A percentile compares a stretch with the other conserved stretches of the same genome.
Evolutionary conservation across 192 early-diverging fungal species (phyloP).

Genomic region (Geranomyces michiganensis): DNA sequence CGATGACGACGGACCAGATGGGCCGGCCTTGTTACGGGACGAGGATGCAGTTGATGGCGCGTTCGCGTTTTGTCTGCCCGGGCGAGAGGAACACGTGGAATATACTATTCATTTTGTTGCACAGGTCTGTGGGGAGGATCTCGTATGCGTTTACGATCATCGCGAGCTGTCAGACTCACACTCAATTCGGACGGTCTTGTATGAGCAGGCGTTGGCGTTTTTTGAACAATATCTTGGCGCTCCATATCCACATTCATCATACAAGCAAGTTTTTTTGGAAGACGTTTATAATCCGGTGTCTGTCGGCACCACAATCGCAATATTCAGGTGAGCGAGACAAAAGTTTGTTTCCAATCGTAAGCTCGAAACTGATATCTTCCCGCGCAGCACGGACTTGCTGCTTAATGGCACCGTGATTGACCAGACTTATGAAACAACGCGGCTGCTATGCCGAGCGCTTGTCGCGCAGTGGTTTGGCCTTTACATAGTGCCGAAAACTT

Average conservation of each 20-base stretch:
- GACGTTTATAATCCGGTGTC: slow-evolving; percentile 68
- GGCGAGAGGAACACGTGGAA: slow-evolving; percentile 62
- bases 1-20: slow-evolving; percentile 26
- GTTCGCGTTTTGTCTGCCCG: slow-evolving; percentile 75
- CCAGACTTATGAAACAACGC: slow-evolving; percentile 82
- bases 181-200: neutral
- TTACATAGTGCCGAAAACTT: slow-evolving; percentile 60
- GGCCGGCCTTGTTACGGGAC: slow-evolving; percentile 10
- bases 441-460: slow-evolving; percentile 67
- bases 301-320: slow-evolving; percentile 79
- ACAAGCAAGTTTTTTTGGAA: slow-evolving; percentile 86
- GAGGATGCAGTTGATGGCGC: slow-evolving; percentile 20
- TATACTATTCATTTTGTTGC: slow-evolving; percentile 65
- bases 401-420: slow-evolving; percentile 80
- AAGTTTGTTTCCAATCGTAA: no score
- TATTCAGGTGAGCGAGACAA: slow-evolving; percentile 61
- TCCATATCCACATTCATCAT: slow-evolving; percentile 82
- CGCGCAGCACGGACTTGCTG: slow-evolving; percentile 56
- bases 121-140: slow-evolving; percentile 39
- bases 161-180: no score
- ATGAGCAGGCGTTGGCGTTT: slow-evolving; percentile 73
- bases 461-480: slow-evolving; percentile 96
- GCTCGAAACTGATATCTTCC: no score
- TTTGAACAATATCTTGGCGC: slow-evolving; percentile 81
- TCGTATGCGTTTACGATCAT: neutral